A percentile compares a stretch with the other conserved stretches of the same genome.
These are phyloP conservation scores for Hypoxylon rubiginosum DNA, from an alignment of 2,329 filamentous ascomycete genomes.

Conservation along the genomic window DNA sequence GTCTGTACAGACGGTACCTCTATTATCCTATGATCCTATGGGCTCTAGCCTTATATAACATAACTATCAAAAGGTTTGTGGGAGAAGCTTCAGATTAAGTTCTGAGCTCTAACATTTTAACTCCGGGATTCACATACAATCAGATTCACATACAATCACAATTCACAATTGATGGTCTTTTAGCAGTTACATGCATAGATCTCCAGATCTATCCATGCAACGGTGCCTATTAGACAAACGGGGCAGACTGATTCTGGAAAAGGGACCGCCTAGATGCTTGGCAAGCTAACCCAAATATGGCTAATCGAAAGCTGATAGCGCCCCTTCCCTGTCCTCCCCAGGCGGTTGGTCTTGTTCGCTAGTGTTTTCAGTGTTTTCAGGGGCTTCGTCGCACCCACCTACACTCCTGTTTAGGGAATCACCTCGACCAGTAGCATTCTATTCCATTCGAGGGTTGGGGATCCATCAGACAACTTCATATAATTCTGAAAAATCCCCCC, in stretches of 20 bases:
- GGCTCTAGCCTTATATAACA: too few relatives aligned
- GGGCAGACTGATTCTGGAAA: conserved; percentile 28
- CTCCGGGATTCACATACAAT: background rate
- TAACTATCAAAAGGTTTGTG: too few relatives aligned
- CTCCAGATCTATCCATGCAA: conserved; percentile 21
- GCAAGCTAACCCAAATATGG: conserved; percentile 25
- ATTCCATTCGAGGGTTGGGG: conserved; percentile 38
- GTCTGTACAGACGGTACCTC: too few relatives aligned
- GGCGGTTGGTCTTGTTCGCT: conserved; percentile 29
- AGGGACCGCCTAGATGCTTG: conserved; percentile 36
- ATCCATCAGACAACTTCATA: conserved; percentile 42
- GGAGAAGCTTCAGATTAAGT: too few relatives aligned
- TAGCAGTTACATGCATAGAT: conserved; percentile 30
- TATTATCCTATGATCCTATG: too few relatives aligned
- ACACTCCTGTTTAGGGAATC: conserved; percentile 39
- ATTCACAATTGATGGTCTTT: conserved; percentile 11
- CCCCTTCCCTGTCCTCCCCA: conserved; percentile 29
- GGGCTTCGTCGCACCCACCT: conserved; percentile 42
- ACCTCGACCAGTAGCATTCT: conserved; percentile 43
- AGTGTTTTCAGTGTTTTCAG: conserved; percentile 37
- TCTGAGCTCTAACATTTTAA: background rate
- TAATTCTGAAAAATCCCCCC: conserved; percentile 38
- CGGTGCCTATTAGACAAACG: conserved; percentile 27
- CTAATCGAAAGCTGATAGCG: conserved; percentile 34
- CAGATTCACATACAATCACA: conserved; percentile 12